phyloP scores from a whole-genome alignment of 108 stramenopile genomes.

The Fistulifera pelliculosa region DNA sequence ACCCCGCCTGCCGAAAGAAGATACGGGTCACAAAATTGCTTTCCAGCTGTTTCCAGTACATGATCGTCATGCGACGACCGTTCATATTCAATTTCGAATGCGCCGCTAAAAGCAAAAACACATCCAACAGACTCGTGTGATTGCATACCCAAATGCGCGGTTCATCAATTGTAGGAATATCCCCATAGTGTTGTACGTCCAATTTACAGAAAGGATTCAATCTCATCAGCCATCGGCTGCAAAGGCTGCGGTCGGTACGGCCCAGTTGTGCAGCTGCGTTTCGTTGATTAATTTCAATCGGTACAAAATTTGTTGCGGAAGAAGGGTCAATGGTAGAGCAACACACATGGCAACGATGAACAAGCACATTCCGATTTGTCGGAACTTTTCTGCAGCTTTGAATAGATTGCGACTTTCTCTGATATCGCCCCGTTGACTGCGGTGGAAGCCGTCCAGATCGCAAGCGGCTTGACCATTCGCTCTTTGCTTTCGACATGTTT shows the following conservation, averaged over 20 bases:
- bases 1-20: constrained; percentile 66
- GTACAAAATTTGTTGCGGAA: constrained; percentile 49
- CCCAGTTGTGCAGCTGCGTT: too few relatives aligned
- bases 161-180: constrained; percentile 10
- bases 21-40: constrained; percentile 67
- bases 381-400: too few relatives aligned
- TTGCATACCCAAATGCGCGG: constrained; percentile 83
- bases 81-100: constrained; percentile 44
- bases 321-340: constrained; percentile 62
- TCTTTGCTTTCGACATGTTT: too few relatives aligned
- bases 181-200: constrained; percentile 20
- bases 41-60: constrained; percentile 84
- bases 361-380: constrained; percentile 41
- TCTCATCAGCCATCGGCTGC: constrained; percentile 70
- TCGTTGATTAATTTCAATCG: constrained; percentile 25
- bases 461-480: too few relatives aligned
- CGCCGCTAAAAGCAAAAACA: constrained; percentile 65
- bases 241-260: constrained; percentile 35
- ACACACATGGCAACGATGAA: constrained; percentile 70
- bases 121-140: constrained; percentile 69
- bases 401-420: too few relatives aligned
- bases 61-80: constrained; percentile 67
- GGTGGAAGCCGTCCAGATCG: too few relatives aligned
- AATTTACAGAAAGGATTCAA: constrained; percentile 72
- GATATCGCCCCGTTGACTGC: too few relatives aligned